Evolutionary conservation across 371 early-diverging fungal genomes (phyloP).

Genomic region (Rhizopus arrhizus): DNA sequence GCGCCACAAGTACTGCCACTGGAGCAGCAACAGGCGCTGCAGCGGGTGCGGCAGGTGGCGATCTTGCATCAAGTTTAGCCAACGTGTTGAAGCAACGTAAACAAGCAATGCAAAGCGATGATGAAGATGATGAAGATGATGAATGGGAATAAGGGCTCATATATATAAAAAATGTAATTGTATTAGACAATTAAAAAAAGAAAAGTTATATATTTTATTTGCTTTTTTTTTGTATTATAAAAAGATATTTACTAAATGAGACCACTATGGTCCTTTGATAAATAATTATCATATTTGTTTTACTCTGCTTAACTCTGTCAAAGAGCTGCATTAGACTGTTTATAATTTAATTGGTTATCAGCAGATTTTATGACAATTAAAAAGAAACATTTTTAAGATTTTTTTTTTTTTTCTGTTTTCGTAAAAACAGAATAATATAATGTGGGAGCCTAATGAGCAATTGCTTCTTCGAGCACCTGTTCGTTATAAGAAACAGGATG

Average conservation of each 20-base stretch:
- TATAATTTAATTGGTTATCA: neutral
- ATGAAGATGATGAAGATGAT: conserved; percentile 40
- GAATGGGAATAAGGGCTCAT: conserved; percentile 35
- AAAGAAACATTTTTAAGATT: neutral
- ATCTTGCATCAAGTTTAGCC: conserved; percentile 47
- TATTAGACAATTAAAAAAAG: neutral
- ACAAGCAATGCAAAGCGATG: conserved; percentile 51
- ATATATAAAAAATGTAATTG: neutral
- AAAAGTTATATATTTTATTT: neutral
- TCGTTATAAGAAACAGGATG: conserved; percentile 55
- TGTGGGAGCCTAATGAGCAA: conserved; percentile 67
- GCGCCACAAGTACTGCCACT: neutral
- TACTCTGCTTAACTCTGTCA: neutral
- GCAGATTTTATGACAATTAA: neutral
- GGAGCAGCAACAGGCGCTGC: conserved; percentile 23
- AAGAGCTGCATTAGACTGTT: neutral
- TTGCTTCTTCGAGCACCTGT: conserved; percentile 51
- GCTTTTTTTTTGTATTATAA: neutral
- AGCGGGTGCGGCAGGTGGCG: conserved; percentile 24
- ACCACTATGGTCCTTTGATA: no score
- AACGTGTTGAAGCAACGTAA: conserved; percentile 44
- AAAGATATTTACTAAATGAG: no score
- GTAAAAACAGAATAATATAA: conserved; percentile 7
- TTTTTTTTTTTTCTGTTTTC: conserved; percentile 4
- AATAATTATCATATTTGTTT: neutral